phyloP scores from a whole-genome alignment of 768 basidiomycete species.

The Lactarius sp. region DNA sequence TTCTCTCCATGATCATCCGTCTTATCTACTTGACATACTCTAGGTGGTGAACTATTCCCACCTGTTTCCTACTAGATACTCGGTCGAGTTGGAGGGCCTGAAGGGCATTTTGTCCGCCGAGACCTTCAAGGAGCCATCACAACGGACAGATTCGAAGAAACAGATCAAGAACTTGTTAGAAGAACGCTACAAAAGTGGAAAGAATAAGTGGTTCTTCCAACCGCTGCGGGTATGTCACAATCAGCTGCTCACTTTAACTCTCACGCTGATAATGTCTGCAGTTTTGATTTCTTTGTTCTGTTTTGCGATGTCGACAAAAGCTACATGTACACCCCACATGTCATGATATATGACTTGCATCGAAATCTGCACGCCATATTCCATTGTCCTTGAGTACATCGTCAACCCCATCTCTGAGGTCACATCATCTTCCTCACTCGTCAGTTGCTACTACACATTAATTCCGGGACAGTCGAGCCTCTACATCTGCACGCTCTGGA shows the following conservation, averaged over 20 bases:
- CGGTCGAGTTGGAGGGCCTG: slow-evolving; percentile 90
- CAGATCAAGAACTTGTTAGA: slow-evolving; percentile 93
- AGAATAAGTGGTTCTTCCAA: slow-evolving; percentile 98
- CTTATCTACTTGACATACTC: neutral
- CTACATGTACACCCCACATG: slow-evolving; percentile 38
- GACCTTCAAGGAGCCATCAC: slow-evolving; percentile 96
- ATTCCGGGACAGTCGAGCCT: slow-evolving; percentile 18
- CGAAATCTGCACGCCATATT: slow-evolving; percentile 2
- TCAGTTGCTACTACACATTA: neutral
- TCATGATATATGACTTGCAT: slow-evolving; percentile 30
- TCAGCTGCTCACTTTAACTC: too few relatives aligned
- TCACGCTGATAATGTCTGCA: slow-evolving; percentile 9
- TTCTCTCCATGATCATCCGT: neutral
- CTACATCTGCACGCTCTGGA: slow-evolving; percentile 41
- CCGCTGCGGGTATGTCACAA: slow-evolving; percentile 61
- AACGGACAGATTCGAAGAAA: slow-evolving; percentile 94
- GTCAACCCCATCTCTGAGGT: neutral
- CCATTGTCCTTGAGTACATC: neutral
- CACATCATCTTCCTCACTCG: neutral
- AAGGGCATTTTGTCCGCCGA: slow-evolving; percentile 82
- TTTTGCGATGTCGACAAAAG: slow-evolving; percentile 32
- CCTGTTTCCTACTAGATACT: slow-evolving; percentile 98
- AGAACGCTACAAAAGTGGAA: slow-evolving; percentile 88
- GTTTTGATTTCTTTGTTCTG: slow-evolving; percentile 34
- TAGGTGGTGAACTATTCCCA: slow-evolving; percentile 97